A percentile compares a stretch with the other conserved stretches of the same genome.
phyloP scores from a whole-genome alignment of 768 basidiomycete genomes.

The Coprinopsis strossmayeri region DNA sequence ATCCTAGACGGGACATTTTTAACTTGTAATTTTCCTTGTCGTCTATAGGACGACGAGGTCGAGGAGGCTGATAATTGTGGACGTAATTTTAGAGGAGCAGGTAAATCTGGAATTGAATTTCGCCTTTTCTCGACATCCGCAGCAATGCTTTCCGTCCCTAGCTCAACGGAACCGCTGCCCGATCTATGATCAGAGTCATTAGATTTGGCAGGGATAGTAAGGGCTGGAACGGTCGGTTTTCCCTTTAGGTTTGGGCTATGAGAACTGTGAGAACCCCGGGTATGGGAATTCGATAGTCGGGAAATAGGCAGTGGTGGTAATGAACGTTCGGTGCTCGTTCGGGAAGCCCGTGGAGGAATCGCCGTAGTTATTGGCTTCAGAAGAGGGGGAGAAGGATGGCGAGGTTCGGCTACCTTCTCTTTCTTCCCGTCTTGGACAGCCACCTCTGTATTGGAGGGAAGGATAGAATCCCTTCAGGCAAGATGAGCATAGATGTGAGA shows the following conservation, averaged over 20 bases:
- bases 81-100: not conserved
- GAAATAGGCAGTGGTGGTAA: constrained; percentile 24
- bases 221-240: constrained; percentile 8
- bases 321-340: constrained; percentile 23
- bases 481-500: too few relatives aligned
- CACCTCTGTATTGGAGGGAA: too few relatives aligned
- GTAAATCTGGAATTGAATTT: not conserved
- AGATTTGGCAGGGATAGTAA: constrained; percentile 11
- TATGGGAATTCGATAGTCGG: not conserved
- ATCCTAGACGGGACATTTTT: not conserved
- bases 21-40: not conserved
- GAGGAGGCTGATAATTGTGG: not conserved
- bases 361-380: not conserved
- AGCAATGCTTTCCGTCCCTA: too few relatives aligned
- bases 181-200: too few relatives aligned
- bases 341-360: constrained; percentile 9
- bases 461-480: constrained; percentile 64
- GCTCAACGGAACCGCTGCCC: too few relatives aligned
- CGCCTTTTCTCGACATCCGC: not conserved
- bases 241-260: constrained; percentile 1
- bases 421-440: too few relatives aligned
- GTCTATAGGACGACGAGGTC: not conserved
- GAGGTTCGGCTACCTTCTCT: not conserved
- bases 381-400: not conserved
- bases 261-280: constrained; percentile 6